Evolutionary conservation across 805 yeast genomes (phyloP), one percentile per base, ranked within the genome.

Genomic region (Wickerhamomyces hampshirensis): DNA sequence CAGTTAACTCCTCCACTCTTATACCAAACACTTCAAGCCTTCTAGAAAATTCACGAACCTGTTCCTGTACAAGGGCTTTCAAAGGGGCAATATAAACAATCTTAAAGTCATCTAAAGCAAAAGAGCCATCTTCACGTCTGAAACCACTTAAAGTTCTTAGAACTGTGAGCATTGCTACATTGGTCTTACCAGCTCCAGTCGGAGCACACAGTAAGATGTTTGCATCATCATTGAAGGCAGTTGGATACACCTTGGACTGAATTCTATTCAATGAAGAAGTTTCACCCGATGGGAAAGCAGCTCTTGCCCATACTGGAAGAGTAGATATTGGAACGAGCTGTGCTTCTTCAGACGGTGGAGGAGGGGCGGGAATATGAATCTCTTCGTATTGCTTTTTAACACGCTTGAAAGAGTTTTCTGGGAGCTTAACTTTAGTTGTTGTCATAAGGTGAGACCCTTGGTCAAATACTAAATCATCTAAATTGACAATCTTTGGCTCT

Each of bases 101-200:
- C 56, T 85, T 87, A 57, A 84, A 80, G 6, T 69, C 68, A 17
- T 72, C 62, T 17, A 78, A 47, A 17, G 69, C 64, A 9, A 86
- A 56, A n/a, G 66, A 60, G 0, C 80, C 82, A 19, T 68, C 62
- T 5, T 51, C 51, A 31, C 68, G 61, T 50, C 81, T 63, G 53
- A 61, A 73, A 32, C 79, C 69, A 0, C 74, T 62, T 15, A 89
- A 55, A 0, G 83, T 66, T 33, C 81, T 62, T n/a, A 89, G 63
- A 5, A 85, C 69, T 0, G 96, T 68, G 31, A 93, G 60, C 80
- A 93, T 75, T 0, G 99, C 99, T 19, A 93, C 96, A 56, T 93
- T 93, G 16, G 98, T 91, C 57, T 91, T 91, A 64, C 98, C 98
- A 3, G 96, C 96, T 65, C 98, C 98, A 0, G 98, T 91, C 6